phyloP scores from a whole-genome alignment of 2,329 filamentous ascomycete genomes.

The Pseudogymnoascus sp. region DNA sequence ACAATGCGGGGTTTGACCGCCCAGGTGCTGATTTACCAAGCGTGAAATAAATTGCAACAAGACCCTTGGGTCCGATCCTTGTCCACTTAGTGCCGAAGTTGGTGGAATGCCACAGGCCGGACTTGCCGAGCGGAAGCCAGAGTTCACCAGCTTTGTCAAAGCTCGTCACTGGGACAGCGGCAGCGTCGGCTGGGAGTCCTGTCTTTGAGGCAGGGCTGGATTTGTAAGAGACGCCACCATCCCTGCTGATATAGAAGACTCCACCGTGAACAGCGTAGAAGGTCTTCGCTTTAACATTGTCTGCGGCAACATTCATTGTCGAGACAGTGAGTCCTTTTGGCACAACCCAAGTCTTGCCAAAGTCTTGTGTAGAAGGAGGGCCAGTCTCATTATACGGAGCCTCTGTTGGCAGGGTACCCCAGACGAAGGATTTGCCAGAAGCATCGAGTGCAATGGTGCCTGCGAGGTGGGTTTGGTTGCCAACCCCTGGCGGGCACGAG shows the following conservation, averaged over 20 bases:
- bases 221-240: constrained; percentile 15
- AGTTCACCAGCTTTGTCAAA: constrained; percentile 15
- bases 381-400: constrained; percentile 12
- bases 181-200: constrained; percentile 12
- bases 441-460: constrained; percentile 15
- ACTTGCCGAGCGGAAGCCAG: constrained; percentile 14
- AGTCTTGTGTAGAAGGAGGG: constrained; percentile 13
- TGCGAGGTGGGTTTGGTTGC: constrained; percentile 11
- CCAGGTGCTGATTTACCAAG: constrained; percentile 14
- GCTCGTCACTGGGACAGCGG: constrained; percentile 12
- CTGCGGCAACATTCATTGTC: constrained; percentile 13
- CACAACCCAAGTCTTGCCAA: constrained; percentile 13
- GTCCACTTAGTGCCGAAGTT: constrained; percentile 12
- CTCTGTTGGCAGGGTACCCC: constrained; percentile 8
- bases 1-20: constrained; percentile 10
- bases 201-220: constrained; percentile 11
- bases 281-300: constrained; percentile 15
- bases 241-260: constrained; percentile 13
- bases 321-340: constrained; percentile 12
- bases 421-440: constrained; percentile 14
- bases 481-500: constrained; percentile 10
- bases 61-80: constrained; percentile 10
- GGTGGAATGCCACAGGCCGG: constrained; percentile 14
- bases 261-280: constrained; percentile 15
- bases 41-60: constrained; percentile 12